Conservation (phyloP, 1,139 yeast species). For the Meyerozyma carpophila region DNA sequence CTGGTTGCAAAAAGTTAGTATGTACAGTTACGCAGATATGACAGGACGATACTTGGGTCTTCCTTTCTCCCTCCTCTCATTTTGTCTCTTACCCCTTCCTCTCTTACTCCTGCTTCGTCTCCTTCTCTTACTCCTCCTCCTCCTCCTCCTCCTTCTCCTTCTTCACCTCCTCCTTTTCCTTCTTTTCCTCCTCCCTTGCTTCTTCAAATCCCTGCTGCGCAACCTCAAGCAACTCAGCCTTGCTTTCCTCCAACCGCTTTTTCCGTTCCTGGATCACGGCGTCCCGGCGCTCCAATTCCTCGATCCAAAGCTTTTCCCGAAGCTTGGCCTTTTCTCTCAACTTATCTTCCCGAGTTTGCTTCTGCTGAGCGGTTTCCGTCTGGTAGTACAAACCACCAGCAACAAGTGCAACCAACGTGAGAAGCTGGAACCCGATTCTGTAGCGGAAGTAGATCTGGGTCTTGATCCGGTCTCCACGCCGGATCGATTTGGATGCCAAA, state of each 20-base stretch:
- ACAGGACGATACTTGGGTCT: background rate
- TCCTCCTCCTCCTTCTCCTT: background rate
- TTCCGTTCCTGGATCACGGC: slow-evolving; percentile 62
- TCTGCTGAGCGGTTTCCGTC: slow-evolving; percentile 30
- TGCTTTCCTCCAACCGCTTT: slow-evolving; percentile 36
- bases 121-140: background rate
- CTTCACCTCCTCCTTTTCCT: background rate
- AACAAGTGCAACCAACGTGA: slow-evolving; percentile 75
- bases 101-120: background rate
- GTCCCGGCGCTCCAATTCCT: slow-evolving; percentile 83
- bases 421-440: slow-evolving; percentile 83
- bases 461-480: slow-evolving; percentile 62
- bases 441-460: slow-evolving; percentile 87
- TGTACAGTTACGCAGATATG: background rate
- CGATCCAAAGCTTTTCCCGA: slow-evolving; percentile 86
- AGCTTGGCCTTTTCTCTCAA: slow-evolving; percentile 71
- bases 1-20: background rate
- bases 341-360: slow-evolving; percentile 53
- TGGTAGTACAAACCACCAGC: slow-evolving; percentile 71
- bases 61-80: too few relatives aligned
- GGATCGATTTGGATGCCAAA: slow-evolving; percentile 72
- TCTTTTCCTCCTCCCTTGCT: background rate
- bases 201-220: slow-evolving; percentile 37
- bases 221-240: slow-evolving; percentile 30
- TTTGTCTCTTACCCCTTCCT: background rate